Evolutionary conservation across 1,139 yeast genomes (phyloP), one percentile per base, ranked within the genome.

Genomic region (Geotrichum cucujoidarum): DNA sequence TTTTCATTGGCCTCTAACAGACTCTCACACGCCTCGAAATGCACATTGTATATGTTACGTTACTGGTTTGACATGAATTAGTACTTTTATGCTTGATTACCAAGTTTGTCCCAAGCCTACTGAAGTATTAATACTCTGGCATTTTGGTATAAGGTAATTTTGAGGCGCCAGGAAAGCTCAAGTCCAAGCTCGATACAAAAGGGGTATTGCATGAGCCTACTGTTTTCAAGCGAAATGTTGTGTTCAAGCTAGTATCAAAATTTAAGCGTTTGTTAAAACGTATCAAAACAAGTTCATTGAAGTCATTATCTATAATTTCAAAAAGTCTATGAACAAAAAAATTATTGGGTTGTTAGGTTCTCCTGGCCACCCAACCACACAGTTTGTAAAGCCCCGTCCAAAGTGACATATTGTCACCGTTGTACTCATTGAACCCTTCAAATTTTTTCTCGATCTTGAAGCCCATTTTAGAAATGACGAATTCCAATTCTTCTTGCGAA

Each of bases 401-500:
- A 49, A 64, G 47, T 6, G 60, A 52, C 16, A 49, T 34, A 8
- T 54, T 51, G 22, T 62, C 58, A 2, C 65, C 65, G 33, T 60
- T 60, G 47, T 64, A 64, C 14, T 60, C 55, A 49, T 64, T 60
- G 3, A 40, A 40, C 7, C 61, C 61, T 4, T 48, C 46, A 47
- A 58, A 63, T 39, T 66, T 66, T 49, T 72, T 69, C 0, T 75
- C 52, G 49, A 83, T 80, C 16, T 62, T 63, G 94, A 95, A 88
- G 0, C 90, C 90, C 66, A 80, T 69, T 1, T 68, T 49, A 21
- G 63, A 54, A 31, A 89, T 68, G 11, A 83, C 59, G 14, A 63
- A 57, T n/a, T 67, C 63, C 40, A 88, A 61, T 60, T 88, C 95
- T 17, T 80, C 81, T 17, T 77, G 70, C 27, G 80, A 81, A 22